phyloP scores from a whole-genome alignment of 176 grass and related monocot species.

The Phyllostachys edulis region DNA sequence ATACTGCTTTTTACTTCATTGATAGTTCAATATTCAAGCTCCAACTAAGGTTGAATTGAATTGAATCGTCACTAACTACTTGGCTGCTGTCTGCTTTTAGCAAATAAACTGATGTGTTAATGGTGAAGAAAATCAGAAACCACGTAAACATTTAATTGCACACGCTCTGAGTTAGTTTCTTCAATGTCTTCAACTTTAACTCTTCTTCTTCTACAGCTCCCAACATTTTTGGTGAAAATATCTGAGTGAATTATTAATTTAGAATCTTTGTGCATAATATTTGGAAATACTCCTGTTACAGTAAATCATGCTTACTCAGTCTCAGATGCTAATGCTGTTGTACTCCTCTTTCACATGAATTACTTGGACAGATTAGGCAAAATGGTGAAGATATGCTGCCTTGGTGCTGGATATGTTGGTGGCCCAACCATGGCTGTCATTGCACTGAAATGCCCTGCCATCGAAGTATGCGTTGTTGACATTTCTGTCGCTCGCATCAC shows the following conservation, averaged over 20 bases:
- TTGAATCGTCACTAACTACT: background rate
- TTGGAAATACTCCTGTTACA: background rate
- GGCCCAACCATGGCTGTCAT: constrained; percentile 46
- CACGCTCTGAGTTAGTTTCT: background rate
- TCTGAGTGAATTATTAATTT: background rate
- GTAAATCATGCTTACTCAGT: background rate
- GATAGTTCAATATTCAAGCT: background rate
- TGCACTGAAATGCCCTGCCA: constrained; percentile 35
- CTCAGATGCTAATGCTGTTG: constrained; percentile 1
- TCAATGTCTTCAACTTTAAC: background rate
- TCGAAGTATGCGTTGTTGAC: constrained; percentile 37
- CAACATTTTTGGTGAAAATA: background rate
- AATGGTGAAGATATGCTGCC: constrained; percentile 47
- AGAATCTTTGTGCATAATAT: constrained; percentile 1
- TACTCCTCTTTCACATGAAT: background rate
- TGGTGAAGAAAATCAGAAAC: background rate
- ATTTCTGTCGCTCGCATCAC: constrained; percentile 35
- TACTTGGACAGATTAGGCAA: constrained; percentile 1
- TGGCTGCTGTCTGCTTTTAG: background rate
- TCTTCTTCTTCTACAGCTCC: background rate
- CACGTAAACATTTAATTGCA: background rate
- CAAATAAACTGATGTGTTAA: background rate
- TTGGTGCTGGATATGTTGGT: constrained; percentile 42
- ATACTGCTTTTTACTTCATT: background rate
- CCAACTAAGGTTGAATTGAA: background rate